Evolutionary conservation across 2,329 filamentous ascomycete species (phyloP).

Genomic region (Fusarium sp.): DNA sequence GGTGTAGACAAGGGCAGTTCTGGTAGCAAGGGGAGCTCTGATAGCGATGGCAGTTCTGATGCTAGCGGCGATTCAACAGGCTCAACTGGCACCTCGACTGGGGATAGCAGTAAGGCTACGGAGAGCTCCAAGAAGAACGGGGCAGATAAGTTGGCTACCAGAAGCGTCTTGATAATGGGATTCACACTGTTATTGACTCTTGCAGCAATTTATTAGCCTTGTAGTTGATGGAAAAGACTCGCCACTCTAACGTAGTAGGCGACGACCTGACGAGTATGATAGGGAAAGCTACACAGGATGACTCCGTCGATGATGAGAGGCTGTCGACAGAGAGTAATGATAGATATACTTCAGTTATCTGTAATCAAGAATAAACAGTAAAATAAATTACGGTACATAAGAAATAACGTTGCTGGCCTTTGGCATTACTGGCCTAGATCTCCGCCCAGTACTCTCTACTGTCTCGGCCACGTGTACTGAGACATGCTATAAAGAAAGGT

Average conservation of each 20-base stretch:
- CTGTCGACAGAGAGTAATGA: accelerated
- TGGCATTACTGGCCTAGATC: no score
- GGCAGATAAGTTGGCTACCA: not conserved
- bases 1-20: not conserved
- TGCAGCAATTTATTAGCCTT: accelerated
- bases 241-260: no score
- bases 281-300: no score
- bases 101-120: not conserved
- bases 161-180: not conserved
- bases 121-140: not conserved
- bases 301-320: no score
- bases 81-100: not conserved
- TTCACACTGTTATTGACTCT: accelerated
- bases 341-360: accelerated
- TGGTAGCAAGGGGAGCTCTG: not conserved
- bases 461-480: no score
- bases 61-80: not conserved
- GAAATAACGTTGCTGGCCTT: no score
- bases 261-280: not conserved
- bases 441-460: no score
- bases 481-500: not conserved
- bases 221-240: not conserved
- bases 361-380: no score
- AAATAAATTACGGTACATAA: no score
- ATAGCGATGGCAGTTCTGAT: no score